Evolutionary conservation across 1,284 basidiomycete genomes (phyloP).

Genomic region (Ceraceosorus bombacis): DNA sequence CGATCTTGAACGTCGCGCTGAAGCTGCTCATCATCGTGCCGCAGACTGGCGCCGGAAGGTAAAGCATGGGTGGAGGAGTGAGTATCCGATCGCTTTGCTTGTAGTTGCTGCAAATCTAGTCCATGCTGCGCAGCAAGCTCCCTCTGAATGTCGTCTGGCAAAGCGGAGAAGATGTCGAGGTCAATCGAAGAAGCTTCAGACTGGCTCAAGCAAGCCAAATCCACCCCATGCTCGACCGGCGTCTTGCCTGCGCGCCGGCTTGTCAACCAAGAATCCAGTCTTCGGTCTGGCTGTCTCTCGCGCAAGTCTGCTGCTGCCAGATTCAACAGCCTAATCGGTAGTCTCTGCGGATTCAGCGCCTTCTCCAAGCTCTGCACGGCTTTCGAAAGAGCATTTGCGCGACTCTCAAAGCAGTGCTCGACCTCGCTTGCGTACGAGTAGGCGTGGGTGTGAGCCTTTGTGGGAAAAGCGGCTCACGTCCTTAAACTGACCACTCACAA

Average conservation of each 20-base stretch:
- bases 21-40: background rate
- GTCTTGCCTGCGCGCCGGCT: too few species aligned
- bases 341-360: too few species aligned
- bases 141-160: conserved; percentile 23
- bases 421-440: background rate
- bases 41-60: background rate
- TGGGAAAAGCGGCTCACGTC: conserved; percentile 10
- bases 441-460: background rate
- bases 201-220: background rate
- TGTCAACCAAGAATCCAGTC: conserved; percentile 23
- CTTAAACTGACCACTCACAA: conserved; percentile 14
- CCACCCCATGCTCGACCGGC: background rate
- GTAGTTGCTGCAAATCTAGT: conserved; percentile 3
- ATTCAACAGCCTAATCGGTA: conserved; percentile 35
- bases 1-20: too few species aligned
- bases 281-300: conserved; percentile 19
- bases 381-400: conserved; percentile 12
- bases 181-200: conserved; percentile 16
- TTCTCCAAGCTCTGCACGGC: conserved; percentile 10
- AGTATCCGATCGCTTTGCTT: too few species aligned
- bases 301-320: conserved; percentile 35
- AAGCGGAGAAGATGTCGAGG: conserved; percentile 16
- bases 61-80: background rate
- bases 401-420: background rate
- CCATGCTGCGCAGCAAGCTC: conserved; percentile 33